Evolutionary conservation across 441 rosid species (phyloP).

Genomic region (Populus hybrid): DNA sequence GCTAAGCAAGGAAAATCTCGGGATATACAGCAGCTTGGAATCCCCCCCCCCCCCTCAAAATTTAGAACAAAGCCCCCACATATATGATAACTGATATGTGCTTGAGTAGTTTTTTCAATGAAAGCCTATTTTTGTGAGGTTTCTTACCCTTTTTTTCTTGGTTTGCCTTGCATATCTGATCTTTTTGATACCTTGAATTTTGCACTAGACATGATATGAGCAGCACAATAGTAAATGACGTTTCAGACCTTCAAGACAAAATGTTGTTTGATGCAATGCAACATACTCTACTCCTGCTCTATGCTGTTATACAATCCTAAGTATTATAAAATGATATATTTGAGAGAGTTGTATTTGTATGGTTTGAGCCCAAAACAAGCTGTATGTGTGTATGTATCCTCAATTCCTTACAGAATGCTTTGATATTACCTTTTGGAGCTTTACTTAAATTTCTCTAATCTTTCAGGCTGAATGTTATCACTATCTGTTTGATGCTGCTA

Average conservation of each 20-base stretch:
- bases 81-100: neutral
- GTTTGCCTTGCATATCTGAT: neutral
- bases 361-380: neutral
- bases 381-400: neutral
- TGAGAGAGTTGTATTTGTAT: neutral
- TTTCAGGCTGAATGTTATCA: constrained; percentile 95
- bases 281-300: neutral
- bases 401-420: neutral
- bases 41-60: neutral
- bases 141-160: neutral
- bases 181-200: neutral
- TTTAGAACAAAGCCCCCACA: neutral
- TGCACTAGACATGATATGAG: neutral
- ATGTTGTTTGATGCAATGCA: neutral
- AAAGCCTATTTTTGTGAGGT: neutral
- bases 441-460: constrained; percentile 12
- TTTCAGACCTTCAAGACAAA: neutral
- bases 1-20: neutral
- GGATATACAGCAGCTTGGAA: neutral
- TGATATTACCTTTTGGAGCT: neutral
- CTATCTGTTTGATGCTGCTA: constrained; percentile 93
- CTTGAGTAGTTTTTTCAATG: neutral
- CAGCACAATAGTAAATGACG: neutral
- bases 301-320: neutral
- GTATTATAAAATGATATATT: neutral